These are phyloP conservation scores for Epicoccum nigrum DNA, from an alignment of 2,329 filamentous ascomycete genomes.

Conservation along the genomic window DNA sequence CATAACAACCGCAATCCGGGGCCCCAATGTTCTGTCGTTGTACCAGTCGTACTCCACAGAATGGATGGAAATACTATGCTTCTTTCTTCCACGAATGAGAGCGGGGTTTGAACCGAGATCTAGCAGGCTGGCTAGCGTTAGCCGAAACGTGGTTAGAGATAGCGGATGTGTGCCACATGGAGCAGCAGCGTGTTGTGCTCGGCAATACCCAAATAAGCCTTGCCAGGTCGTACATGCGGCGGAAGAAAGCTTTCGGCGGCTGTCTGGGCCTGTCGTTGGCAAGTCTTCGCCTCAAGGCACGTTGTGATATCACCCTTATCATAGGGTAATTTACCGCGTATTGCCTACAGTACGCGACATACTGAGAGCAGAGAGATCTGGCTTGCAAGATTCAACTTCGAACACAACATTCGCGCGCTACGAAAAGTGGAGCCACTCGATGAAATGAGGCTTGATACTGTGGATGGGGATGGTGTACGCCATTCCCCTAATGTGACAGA, in stretches of 20 bases:
- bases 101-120: slow-evolving; percentile 17
- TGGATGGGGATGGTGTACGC: slow-evolving; percentile 5
- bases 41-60: slow-evolving; percentile 20
- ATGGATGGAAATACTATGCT: slow-evolving; percentile 16
- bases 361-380: not conserved
- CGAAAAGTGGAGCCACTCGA: slow-evolving; percentile 10
- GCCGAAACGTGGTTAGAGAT: slow-evolving; percentile 22
- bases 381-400: not conserved
- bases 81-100: slow-evolving; percentile 40
- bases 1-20: slow-evolving; percentile 29
- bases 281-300: not conserved
- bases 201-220: slow-evolving; percentile 29
- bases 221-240: slow-evolving; percentile 18
- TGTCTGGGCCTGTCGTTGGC: slow-evolving; percentile 29
- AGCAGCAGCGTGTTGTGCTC: slow-evolving; percentile 21
- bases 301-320: not conserved
- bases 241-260: slow-evolving; percentile 34
- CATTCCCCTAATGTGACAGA: slow-evolving; percentile 9
- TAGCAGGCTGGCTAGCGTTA: slow-evolving; percentile 26
- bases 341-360: not conserved
- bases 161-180: slow-evolving; percentile 22
- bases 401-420: not conserved
- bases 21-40: slow-evolving; percentile 27
- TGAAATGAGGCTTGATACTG: slow-evolving; percentile 11
- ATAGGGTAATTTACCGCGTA: slow-evolving; percentile 4